These are phyloP conservation scores for Ramaria rubella DNA, from an alignment of 768 basidiomycete species.

Conservation along the genomic window DNA sequence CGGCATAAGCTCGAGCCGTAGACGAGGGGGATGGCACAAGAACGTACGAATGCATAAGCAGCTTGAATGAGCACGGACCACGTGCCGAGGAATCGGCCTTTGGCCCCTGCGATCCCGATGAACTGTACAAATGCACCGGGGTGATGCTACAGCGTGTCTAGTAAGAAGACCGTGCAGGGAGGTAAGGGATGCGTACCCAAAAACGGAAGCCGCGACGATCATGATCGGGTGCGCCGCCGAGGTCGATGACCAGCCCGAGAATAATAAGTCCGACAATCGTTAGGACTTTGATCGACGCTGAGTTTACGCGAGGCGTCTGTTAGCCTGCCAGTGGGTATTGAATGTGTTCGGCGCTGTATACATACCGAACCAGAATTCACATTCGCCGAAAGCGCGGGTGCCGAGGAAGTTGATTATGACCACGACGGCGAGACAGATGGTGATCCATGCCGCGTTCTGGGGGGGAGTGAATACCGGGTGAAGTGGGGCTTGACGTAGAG, in stretches of 20 bases:
- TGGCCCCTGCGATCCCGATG: slow-evolving; percentile 29
- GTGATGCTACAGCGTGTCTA: slow-evolving; percentile 24
- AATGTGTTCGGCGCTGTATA: too few species aligned
- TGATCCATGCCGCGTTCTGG: slow-evolving; percentile 30
- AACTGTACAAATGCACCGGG: slow-evolving; percentile 31
- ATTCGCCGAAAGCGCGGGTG: slow-evolving; percentile 39
- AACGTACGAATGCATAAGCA: slow-evolving; percentile 6
- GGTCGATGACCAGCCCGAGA: slow-evolving; percentile 2
- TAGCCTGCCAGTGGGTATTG: slow-evolving; percentile 43
- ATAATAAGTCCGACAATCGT: slow-evolving; percentile 28
- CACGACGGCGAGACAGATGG: slow-evolving; percentile 27
- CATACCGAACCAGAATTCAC: slow-evolving; percentile 47
- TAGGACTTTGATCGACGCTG: slow-evolving; percentile 36
- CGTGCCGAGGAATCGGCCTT: slow-evolving; percentile 37
- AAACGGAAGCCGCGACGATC: slow-evolving; percentile 42
- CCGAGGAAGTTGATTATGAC: slow-evolving; percentile 33
- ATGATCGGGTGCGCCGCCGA: slow-evolving; percentile 18
- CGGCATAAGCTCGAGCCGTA: slow-evolving; percentile 35
- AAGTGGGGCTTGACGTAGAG: background rate
- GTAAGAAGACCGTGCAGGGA: too few species aligned
- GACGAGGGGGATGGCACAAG: background rate
- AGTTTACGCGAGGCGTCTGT: background rate
- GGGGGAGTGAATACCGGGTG: background rate
- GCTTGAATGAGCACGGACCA: slow-evolving; percentile 35
- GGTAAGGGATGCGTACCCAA: slow-evolving; percentile 37